Conservation (phyloP, 2,329 filamentous ascomycete species). For the Cytospora chrysosperma region DNA sequence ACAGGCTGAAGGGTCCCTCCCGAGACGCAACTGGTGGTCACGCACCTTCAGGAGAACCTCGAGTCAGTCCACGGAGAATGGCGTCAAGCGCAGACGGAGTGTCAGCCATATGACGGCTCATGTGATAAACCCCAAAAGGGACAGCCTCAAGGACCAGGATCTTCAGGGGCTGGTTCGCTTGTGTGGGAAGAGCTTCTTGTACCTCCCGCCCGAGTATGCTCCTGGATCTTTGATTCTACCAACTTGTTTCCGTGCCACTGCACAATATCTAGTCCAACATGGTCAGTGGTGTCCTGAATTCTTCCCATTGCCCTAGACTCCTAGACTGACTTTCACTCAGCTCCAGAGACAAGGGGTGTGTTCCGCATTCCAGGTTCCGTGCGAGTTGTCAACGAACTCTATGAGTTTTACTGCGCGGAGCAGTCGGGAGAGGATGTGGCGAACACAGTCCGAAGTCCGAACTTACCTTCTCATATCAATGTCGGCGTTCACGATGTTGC, state of each 20-base stretch:
- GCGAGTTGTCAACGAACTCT: constrained; percentile 55
- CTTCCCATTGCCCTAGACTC: not conserved
- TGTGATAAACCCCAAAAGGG: constrained; percentile 43
- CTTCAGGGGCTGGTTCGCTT: constrained; percentile 60
- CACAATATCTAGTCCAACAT: constrained; percentile 62
- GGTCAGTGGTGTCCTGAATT: constrained; percentile 38
- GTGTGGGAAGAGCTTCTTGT: constrained; percentile 61
- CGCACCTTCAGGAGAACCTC: constrained; percentile 31
- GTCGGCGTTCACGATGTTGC: constrained; percentile 64
- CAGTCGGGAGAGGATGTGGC: constrained; percentile 50
- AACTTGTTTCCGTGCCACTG: constrained; percentile 65
- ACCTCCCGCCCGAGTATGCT: constrained; percentile 59
- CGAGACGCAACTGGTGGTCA: constrained; percentile 30
- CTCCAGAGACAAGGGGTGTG: constrained; percentile 53
- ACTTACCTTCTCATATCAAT: constrained; percentile 59
- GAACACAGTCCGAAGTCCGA: constrained; percentile 58
- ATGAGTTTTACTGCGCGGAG: constrained; percentile 61
- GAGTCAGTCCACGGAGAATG: constrained; percentile 31
- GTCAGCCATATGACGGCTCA: constrained; percentile 54
- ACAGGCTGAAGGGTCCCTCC: constrained; percentile 5
- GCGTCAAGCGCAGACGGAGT: constrained; percentile 48
- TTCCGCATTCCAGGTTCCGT: constrained; percentile 64
- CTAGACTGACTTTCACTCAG: constrained; percentile 28
- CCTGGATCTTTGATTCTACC: constrained; percentile 58
- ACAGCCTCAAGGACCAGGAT: constrained; percentile 48